Evolutionary conservation across 176 grass and related monocot genomes (phyloP).

Genomic region (Thinopyrum elongatum): DNA sequence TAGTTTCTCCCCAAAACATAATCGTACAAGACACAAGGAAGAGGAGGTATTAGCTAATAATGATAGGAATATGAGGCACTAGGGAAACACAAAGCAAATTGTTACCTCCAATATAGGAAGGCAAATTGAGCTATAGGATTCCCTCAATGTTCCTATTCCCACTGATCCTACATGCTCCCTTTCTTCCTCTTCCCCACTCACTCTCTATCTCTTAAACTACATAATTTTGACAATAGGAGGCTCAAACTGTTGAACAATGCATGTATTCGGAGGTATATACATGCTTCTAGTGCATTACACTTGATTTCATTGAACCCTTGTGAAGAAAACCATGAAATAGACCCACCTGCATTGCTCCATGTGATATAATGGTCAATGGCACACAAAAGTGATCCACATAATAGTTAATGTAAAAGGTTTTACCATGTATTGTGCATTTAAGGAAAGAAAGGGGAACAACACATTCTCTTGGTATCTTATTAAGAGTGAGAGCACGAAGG

Average conservation of each 20-base stretch:
- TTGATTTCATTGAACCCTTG: background rate
- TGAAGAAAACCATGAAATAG: background rate
- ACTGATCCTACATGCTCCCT: background rate
- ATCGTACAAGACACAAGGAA: background rate
- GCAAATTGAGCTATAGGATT: background rate
- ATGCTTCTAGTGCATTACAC: background rate
- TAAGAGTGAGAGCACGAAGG: background rate
- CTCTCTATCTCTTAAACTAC: background rate
- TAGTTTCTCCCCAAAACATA: background rate
- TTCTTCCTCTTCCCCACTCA: conserved; percentile 9
- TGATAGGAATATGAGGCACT: background rate
- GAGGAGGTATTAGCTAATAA: background rate
- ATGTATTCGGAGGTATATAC: conserved; percentile 5
- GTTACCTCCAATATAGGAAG: background rate
- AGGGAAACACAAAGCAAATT: background rate
- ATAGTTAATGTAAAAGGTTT: background rate
- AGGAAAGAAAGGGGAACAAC: background rate
- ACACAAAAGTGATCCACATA: background rate
- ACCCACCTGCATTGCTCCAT: background rate
- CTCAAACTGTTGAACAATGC: background rate
- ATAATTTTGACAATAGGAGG: background rate
- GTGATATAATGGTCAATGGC: background rate
- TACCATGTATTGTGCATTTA: background rate
- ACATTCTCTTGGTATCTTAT: background rate
- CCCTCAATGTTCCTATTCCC: conserved; percentile 36